phyloP scores from a whole-genome alignment of 2,329 filamentous ascomycete genomes.

The Penicillium sp. region DNA sequence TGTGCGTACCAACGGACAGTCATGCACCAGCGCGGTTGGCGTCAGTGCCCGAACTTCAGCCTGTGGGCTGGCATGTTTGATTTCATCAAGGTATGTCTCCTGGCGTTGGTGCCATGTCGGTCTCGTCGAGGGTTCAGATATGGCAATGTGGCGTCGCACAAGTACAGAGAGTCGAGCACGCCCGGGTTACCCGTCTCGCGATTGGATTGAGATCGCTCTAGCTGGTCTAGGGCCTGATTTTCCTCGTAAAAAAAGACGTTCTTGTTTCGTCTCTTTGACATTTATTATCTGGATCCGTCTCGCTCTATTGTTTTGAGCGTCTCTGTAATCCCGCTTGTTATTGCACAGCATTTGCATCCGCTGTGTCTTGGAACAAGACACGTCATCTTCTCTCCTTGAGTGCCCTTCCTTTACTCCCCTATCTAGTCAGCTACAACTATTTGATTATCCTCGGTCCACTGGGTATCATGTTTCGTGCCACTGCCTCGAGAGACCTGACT shows the following conservation, averaged over 20 bases:
- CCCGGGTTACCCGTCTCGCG: conserved; percentile 36
- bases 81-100: conserved; percentile 73
- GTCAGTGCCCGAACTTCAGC: conserved; percentile 90
- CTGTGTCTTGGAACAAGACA: conserved; percentile 6
- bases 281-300: background rate
- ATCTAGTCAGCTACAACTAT: conserved; percentile 11
- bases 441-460: conserved; percentile 1
- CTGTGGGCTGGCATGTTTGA: conserved; percentile 87
- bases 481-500: background rate
- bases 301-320: background rate
- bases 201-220: conserved; percentile 37
- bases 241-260: conserved; percentile 6
- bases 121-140: conserved; percentile 32
- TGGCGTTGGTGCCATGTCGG: conserved; percentile 42
- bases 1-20: conserved; percentile 95
- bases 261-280: conserved; percentile 4
- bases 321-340: conserved; percentile 3
- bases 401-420: conserved; percentile 1
- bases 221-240: conserved; percentile 25
- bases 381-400: conserved; percentile 6
- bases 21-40: conserved; percentile 91
- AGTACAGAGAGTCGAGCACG: conserved; percentile 23
- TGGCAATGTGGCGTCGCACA: conserved; percentile 24
- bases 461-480: conserved; percentile 1
- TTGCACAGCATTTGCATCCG: conserved; percentile 13